Evolutionary conservation across 495 filamentous ascomycete species (phyloP).

Genomic region (Corynascus novoguineensis): DNA sequence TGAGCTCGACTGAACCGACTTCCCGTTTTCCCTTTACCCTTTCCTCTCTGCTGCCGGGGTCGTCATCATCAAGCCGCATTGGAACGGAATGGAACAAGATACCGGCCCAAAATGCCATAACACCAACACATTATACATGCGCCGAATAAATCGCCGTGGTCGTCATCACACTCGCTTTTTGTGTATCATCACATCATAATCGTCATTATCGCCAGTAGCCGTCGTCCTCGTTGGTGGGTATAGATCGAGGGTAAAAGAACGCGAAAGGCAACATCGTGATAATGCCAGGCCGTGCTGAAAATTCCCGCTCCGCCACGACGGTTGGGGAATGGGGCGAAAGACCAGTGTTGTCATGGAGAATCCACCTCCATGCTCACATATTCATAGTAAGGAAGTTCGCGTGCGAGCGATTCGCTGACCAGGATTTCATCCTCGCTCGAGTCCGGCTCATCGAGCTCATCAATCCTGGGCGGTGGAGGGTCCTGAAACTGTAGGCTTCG

Average conservation of each 20-base stretch:
- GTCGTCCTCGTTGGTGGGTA: conserved; percentile 3
- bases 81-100: neutral
- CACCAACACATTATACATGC: conserved; percentile 8
- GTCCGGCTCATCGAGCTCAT: conserved; percentile 48
- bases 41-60: neutral
- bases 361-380: conserved; percentile 44
- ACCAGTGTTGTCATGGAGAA: conserved; percentile 30
- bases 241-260: neutral
- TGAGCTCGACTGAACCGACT: no score
- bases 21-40: no score
- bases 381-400: conserved; percentile 46
- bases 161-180: neutral
- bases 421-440: conserved; percentile 46
- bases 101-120: conserved; percentile 5
- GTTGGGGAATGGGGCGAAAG: neutral
- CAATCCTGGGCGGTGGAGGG: conserved; percentile 45
- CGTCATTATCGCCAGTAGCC: conserved; percentile 14
- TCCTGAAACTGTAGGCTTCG: conserved; percentile 46
- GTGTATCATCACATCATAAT: conserved; percentile 10
- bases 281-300: neutral
- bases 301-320: neutral
- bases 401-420: conserved; percentile 38
- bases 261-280: neutral
- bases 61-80: neutral
- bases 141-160: neutral